Percentiles rank a stretch among this genome's conserved stretches.
These are phyloP conservation scores for Zoysia matrella DNA, from an alignment of 202 grass and related monocot genomes.

Conservation along the genomic window DNA sequence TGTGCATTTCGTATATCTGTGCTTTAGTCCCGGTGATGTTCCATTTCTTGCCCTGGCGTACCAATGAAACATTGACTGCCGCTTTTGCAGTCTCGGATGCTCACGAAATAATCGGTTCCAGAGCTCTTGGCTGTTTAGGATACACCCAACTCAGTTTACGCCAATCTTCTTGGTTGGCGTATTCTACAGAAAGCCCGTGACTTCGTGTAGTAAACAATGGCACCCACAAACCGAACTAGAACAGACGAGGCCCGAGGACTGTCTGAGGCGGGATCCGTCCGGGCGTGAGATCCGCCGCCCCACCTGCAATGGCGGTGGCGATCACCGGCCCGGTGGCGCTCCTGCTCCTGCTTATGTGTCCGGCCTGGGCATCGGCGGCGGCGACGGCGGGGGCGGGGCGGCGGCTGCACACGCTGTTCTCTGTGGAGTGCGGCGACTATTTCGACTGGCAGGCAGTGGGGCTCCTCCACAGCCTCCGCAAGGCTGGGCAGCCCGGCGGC, in stretches of 20 bases:
- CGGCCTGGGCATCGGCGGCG: not conserved
- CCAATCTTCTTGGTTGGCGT: too few species aligned
- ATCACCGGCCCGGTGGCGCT: conserved; percentile 27
- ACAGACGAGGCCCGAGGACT: not conserved
- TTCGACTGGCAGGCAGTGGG: conserved; percentile 98
- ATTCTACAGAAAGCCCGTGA: too few species aligned
- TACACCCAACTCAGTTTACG: too few species aligned
- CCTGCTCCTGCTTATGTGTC: conserved; percentile 6
- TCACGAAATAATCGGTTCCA: too few species aligned
- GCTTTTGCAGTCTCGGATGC: too few species aligned
- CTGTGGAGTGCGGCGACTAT: conserved; percentile 94
- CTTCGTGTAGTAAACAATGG: too few species aligned
- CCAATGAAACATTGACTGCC: too few species aligned
- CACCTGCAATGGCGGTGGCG: conserved; percentile 50
- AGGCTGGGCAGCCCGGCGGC: conserved; percentile 77
- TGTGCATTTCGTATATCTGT: too few species aligned
- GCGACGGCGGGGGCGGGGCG: conserved; percentile 34
- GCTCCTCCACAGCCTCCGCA: conserved; percentile 83
- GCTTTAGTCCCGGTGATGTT: too few species aligned
- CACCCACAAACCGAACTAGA: too few species aligned
- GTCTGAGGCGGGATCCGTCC: conserved; percentile 42
- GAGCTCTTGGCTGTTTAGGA: too few species aligned
- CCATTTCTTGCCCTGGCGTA: too few species aligned
- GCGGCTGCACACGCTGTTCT: conserved; percentile 95
- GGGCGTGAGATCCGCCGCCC: conserved; percentile 48